phyloP scores from a whole-genome alignment of 1,139 yeast genomes.

The Insectozyma bohioensis region DNA sequence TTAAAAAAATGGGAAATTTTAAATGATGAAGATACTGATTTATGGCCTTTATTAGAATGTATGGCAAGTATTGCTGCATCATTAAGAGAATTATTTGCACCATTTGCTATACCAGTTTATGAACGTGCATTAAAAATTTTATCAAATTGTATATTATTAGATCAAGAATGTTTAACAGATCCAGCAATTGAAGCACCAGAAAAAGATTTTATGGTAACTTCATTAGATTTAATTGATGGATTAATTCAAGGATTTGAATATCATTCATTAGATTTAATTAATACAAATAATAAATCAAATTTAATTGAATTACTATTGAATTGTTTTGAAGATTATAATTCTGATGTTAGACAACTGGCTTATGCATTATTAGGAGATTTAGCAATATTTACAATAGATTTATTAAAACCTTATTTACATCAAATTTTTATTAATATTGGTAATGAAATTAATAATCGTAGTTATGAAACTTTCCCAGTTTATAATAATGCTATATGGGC shows the following conservation, averaged over 20 bases:
- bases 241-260: conserved; percentile 82
- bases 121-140: conserved; percentile 73
- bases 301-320: conserved; percentile 64
- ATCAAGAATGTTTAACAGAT: conserved; percentile 63
- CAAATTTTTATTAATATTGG: conserved; percentile 63
- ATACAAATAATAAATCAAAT: conserved; percentile 30
- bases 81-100: conserved; percentile 79
- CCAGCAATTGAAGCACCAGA: conserved; percentile 79
- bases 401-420: conserved; percentile 58
- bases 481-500: conserved; percentile 94
- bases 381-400: conserved; percentile 61
- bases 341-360: conserved; percentile 90
- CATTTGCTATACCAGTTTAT: conserved; percentile 89
- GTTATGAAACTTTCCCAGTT: conserved; percentile 56
- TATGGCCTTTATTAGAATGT: conserved; percentile 93
- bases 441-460: conserved; percentile 59
- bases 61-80: conserved; percentile 90
- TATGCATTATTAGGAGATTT: conserved; percentile 90
- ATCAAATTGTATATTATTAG: conserved; percentile 64
- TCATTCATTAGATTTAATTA: conserved; percentile 60
- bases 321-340: conserved; percentile 73
- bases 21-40: conserved; percentile 73
- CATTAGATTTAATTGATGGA: conserved; percentile 89
- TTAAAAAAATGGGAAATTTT: conserved; percentile 75
- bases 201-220: conserved; percentile 85